Evolutionary conservation across 768 basidiomycete genomes (phyloP).

Genomic region (Omphalotus guepiniiformis): DNA sequence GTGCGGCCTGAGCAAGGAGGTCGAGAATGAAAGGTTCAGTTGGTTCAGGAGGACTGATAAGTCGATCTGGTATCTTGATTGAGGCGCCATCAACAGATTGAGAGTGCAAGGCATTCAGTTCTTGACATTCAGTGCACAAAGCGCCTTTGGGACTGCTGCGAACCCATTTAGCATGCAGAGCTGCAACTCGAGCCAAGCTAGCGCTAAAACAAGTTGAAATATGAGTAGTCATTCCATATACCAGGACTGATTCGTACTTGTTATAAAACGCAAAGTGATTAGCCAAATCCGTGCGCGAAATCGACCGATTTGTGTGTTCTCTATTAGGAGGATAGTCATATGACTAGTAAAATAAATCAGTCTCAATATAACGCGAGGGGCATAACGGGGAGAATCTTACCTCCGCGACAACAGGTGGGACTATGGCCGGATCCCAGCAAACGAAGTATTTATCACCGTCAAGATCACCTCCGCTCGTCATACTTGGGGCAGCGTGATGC

Average conservation of each 20-base stretch:
- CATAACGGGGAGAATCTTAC: slow-evolving; percentile 24
- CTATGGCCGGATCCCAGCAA: slow-evolving; percentile 63
- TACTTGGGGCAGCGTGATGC: slow-evolving; percentile 58
- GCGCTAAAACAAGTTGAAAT: slow-evolving; percentile 32
- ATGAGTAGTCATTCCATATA: slow-evolving; percentile 2
- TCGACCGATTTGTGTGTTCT: slow-evolving; percentile 41
- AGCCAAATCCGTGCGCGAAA: slow-evolving; percentile 56
- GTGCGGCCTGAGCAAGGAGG: slow-evolving; percentile 42
- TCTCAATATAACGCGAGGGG: too few species aligned
- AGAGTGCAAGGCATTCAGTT: slow-evolving; percentile 67
- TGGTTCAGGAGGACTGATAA: slow-evolving; percentile 46
- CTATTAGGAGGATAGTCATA: slow-evolving; percentile 67
- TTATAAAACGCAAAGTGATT: slow-evolving; percentile 65
- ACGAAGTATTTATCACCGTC: slow-evolving; percentile 69
- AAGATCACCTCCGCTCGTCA: slow-evolving; percentile 67
- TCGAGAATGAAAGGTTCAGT: slow-evolving; percentile 47
- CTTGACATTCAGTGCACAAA: slow-evolving; percentile 61
- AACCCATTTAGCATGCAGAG: slow-evolving; percentile 60
- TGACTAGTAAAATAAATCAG: slow-evolving; percentile 33
- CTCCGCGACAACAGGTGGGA: slow-evolving; percentile 51
- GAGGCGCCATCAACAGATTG: slow-evolving; percentile 64
- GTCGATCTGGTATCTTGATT: slow-evolving; percentile 53
- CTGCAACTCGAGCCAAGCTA: slow-evolving; percentile 51
- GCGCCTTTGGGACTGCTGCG: slow-evolving; percentile 51
- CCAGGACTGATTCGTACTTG: slow-evolving; percentile 32